Evolutionary conservation across 2,329 filamentous ascomycete genomes (phyloP).

Genomic region (Epichloe sibirici): DNA sequence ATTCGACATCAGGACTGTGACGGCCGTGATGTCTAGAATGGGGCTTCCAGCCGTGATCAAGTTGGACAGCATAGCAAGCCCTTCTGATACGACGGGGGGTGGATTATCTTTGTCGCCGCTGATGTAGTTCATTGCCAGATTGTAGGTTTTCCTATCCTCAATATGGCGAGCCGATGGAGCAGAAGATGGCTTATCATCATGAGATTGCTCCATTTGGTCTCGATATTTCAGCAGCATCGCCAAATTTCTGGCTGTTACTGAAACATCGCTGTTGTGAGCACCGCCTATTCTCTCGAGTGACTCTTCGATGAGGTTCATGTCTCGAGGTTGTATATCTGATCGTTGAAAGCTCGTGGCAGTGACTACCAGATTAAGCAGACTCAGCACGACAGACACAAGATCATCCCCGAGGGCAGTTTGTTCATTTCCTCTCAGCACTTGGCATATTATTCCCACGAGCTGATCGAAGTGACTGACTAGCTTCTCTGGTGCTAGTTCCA

Average conservation of each 20-base stretch:
- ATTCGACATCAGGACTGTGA: conserved; percentile 50
- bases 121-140: conserved; percentile 52
- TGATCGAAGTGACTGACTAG: conserved; percentile 52
- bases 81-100: conserved; percentile 56
- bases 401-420: conserved; percentile 33
- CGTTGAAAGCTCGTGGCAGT: conserved; percentile 44
- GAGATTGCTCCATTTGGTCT: conserved; percentile 36
- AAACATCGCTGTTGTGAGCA: conserved; percentile 27
- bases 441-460: conserved; percentile 49
- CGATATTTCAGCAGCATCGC: conserved; percentile 42
- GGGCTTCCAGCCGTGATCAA: conserved; percentile 44
- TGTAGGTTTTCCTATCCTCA: conserved; percentile 51
- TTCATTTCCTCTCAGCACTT: conserved; percentile 41
- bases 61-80: conserved; percentile 45
- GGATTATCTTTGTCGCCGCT: conserved; percentile 45
- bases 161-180: conserved; percentile 34
- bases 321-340: conserved; percentile 28
- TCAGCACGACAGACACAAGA: conserved; percentile 40
- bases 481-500: conserved; percentile 49
- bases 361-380: conserved; percentile 48
- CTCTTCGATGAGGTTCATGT: conserved; percentile 33
- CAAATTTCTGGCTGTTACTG: conserved; percentile 44
- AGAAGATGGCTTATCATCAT: conserved; percentile 21
- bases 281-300: conserved; percentile 33
- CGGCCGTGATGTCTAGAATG: conserved; percentile 53